Base-by-base conservation (phyloP, 306 rosid species). In the Mimosa bimucronata region DNA sequence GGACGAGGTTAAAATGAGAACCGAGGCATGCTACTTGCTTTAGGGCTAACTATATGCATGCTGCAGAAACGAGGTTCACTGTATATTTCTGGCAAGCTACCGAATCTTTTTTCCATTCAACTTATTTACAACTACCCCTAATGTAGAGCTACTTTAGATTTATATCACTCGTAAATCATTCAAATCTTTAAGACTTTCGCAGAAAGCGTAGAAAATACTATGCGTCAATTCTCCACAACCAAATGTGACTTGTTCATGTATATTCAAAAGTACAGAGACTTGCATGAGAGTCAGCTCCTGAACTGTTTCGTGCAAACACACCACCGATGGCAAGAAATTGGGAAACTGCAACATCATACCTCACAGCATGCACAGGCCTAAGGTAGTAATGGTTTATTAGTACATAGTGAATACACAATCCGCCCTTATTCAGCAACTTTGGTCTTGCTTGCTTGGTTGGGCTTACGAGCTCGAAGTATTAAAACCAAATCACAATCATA, bases 341-440 rank as follows among this genome's bases (percentile, higher is more conserved):
- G 73, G 61, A 65, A 76, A 84, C 70, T 50, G 48, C 26, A 13
- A 60, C 66, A 23, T 19, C 6, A 52, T 50, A 52, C 44, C 66
- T 19, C 46, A 55, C 62, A 41, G 53, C 52, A 67, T 70, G 53
- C 41, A 37, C 0, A 74, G 74, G 67, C 69, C 79, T 44, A 38
- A 53, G 58, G 79, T 44, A 45, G 62, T 65, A 65, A 73, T 80
- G 78, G 69, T 76, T 73, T 77, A 60, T 73, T 61, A 80, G 79
- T 31, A 30, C 69, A 86, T 28, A 64, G 21, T 60, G 66, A 38
- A 6, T 73, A 77, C 74, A 57, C 79, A 70, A 75, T 31, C 29
- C n/a, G 65, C 84, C 87, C 85, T 83, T 80, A 80, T 86, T 69
- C 77, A 34, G 66, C 61, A 30, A 73, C 28, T 57, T 64, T 40